Evolutionary conservation across 495 filamentous ascomycete species (phyloP).

Genomic region (Penicillium lagena): DNA sequence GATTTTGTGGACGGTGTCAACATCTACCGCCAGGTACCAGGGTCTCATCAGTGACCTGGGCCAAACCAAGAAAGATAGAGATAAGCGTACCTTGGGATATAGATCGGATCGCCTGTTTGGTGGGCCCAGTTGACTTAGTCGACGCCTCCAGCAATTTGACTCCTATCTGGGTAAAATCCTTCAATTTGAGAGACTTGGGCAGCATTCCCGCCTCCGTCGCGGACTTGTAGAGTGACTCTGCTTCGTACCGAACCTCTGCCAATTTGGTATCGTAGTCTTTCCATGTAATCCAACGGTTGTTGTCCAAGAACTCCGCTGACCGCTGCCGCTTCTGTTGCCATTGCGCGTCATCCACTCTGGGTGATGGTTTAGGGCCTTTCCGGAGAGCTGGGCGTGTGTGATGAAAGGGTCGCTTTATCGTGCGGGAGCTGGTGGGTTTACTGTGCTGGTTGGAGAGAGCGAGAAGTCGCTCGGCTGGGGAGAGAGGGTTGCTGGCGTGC

Average conservation of each 20-base stretch:
- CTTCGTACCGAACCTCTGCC: not conserved
- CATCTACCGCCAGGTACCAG: constrained; percentile 11
- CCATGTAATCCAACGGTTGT: too few relatives aligned
- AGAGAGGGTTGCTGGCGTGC: not conserved
- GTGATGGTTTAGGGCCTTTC: too few relatives aligned
- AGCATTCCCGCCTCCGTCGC: not conserved
- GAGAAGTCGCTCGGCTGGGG: too few relatives aligned
- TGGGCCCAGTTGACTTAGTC: not conserved
- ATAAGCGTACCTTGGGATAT: constrained; percentile 22
- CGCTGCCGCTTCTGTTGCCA: too few relatives aligned
- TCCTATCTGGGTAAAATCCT: constrained; percentile 13
- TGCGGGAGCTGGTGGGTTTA: not conserved
- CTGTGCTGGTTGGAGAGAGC: constrained; percentile 1
- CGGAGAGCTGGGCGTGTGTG: not conserved
- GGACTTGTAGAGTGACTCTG: not conserved
- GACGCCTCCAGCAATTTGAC: constrained; percentile 9
- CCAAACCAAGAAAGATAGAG: too few relatives aligned
- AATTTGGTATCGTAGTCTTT: too few relatives aligned
- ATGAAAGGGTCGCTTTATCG: constrained; percentile 12
- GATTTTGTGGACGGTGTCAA: constrained; percentile 22
- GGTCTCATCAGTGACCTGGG: not conserved
- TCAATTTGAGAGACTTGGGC: constrained; percentile 6
- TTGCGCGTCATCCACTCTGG: too few relatives aligned
- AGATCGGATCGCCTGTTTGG: constrained; percentile 9
- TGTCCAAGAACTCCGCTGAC: too few relatives aligned